These are phyloP conservation scores for Papiliotrema flavescens DNA, from an alignment of 1,284 basidiomycete species.

Conservation along the genomic window DNA sequence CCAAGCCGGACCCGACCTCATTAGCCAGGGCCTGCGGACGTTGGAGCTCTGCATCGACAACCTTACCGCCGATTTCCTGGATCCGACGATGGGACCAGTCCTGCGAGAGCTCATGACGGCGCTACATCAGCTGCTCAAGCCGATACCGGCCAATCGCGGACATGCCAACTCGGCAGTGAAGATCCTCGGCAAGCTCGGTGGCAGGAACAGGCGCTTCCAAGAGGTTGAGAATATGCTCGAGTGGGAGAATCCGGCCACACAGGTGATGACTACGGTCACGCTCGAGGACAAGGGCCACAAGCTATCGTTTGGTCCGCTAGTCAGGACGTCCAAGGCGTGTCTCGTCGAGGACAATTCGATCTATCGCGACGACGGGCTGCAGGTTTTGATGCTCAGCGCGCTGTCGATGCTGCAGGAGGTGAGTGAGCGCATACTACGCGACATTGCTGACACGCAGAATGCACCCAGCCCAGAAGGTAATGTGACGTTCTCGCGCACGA, in stretches of 20 bases:
- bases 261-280: constrained; percentile 66
- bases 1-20: constrained; percentile 80
- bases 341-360: constrained; percentile 60
- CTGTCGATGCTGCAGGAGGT: constrained; percentile 75
- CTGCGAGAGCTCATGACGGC: constrained; percentile 93
- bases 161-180: constrained; percentile 94
- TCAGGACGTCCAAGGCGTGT: constrained; percentile 66
- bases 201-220: constrained; percentile 84
- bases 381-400: constrained; percentile 71
- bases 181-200: constrained; percentile 95
- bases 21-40: constrained; percentile 93
- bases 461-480: constrained; percentile 33
- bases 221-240: constrained; percentile 74
- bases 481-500: constrained; percentile 31
- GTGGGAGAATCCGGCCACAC: constrained; percentile 66
- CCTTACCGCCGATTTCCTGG: constrained; percentile 95
- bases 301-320: constrained; percentile 69
- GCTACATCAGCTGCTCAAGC: constrained; percentile 83
- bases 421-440: constrained; percentile 14
- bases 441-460: constrained; percentile 16
- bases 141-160: constrained; percentile 83
- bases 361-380: constrained; percentile 72
- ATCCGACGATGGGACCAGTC: constrained; percentile 91
- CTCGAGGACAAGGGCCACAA: constrained; percentile 68
- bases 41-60: constrained; percentile 99